phyloP scores from a whole-genome alignment of 345 rosid species.

The Gossypium turneri region DNA sequence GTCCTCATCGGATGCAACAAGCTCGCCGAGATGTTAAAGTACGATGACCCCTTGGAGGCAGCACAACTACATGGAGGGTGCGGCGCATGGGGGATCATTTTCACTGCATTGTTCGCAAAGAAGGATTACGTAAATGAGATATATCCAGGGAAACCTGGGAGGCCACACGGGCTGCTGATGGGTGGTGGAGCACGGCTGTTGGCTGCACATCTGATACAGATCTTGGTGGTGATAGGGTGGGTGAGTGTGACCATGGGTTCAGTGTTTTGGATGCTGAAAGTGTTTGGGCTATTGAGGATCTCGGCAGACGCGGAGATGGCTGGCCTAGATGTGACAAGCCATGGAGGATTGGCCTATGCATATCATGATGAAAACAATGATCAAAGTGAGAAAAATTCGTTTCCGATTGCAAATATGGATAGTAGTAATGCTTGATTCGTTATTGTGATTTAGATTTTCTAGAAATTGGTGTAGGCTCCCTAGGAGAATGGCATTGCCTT shows the following conservation, averaged over 20 bases:
- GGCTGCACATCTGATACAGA: constrained; percentile 39
- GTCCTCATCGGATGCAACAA: constrained; percentile 45
- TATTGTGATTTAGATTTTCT: neutral
- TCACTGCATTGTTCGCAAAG: constrained; percentile 45
- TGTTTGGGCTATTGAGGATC: constrained; percentile 42
- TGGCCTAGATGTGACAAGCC: constrained; percentile 55
- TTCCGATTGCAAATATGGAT: constrained; percentile 32
- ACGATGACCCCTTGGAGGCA: constrained; percentile 54
- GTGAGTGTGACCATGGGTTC: constrained; percentile 48
- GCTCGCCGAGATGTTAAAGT: constrained; percentile 38
- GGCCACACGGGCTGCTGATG: constrained; percentile 40
- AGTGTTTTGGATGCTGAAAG: constrained; percentile 35
- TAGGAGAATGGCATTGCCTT: neutral
- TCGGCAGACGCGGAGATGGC: constrained; percentile 49
- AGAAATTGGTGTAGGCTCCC: neutral
- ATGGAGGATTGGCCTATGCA: constrained; percentile 52
- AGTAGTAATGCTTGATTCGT: constrained; percentile 6
- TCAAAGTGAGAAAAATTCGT: constrained; percentile 27
- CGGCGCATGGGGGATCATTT: constrained; percentile 54
- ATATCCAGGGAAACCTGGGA: constrained; percentile 20
- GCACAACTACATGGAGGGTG: constrained; percentile 65
- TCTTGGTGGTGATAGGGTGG: constrained; percentile 31
- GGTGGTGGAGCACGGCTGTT: constrained; percentile 38
- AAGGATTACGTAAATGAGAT: constrained; percentile 36
- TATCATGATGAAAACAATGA: constrained; percentile 29